Evolutionary conservation across 176 grass and related monocot species (phyloP), one percentile per base, ranked within the genome.

Genomic region (Puccinellia tenuiflora): DNA sequence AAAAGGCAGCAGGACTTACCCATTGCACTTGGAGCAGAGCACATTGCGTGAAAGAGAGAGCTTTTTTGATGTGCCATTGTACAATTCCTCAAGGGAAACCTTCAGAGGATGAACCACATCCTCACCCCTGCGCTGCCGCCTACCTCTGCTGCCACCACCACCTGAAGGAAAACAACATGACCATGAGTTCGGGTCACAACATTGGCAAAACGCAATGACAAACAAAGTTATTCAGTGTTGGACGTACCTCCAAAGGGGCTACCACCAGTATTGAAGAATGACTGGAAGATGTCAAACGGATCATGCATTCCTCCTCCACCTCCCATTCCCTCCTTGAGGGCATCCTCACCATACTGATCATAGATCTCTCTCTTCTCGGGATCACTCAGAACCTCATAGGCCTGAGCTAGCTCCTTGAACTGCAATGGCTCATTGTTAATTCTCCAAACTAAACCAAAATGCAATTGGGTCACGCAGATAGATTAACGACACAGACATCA

Each of bases 321-420:
- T 57, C 92, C 90, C 94, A 97, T 94, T 65, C 94, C 94, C 31
- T 97, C 94, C 78, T 94, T 97, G 57, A 97, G 92, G 25, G 92
- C 94, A 91, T 97, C 94, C 85, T 97, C 94, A 35, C 92, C 94
- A 84, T 94, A 94, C 28, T 97, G 92, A 24, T 94, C 94, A 60
- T 97, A 97, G 5, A 97, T 91, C 8, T 97, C 90, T 5, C 94
- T 54, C 62, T 97, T 97, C 59, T 97, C 94, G 52, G 92, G 90
- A 54, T 97, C 94, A 68, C 94, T 97, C 26, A 97, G 73, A 20
- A 97, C 92, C 61, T 97, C 94, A 79, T 97, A 97, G 40, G 94
- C 92, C 62, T 97, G 92, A 61, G 90, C 92, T 50, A 97, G 67
- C 77, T 97, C 95, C 90, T 97, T 94, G 60, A 97, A 97, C 95